Evolutionary conservation across 805 yeast genomes (phyloP), one percentile per base, ranked within the genome.

Genomic region (Hanseniaspora guilliermondii): DNA sequence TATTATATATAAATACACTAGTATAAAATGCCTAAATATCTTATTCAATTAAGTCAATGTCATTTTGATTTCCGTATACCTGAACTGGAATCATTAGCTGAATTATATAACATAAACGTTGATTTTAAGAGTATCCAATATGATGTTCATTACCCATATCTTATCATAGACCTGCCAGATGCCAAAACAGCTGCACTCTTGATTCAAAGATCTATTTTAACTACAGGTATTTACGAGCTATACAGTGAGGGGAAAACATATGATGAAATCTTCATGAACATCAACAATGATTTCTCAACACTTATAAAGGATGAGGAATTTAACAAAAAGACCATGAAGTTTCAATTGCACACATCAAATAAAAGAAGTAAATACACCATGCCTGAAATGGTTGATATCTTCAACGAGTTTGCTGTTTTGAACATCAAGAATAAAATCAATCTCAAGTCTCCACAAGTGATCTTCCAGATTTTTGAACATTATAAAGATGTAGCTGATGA

Each of bases 41-140:
- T 91, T 47, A 71, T 93, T n/a, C 80, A 83, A 63, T 74, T 93
- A 64, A 96, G 96, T 3, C 96, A 89, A 68, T 77, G 82, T 41
- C 88, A 87, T 63, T 80, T 83, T 49, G 75, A 77, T 56, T 91
- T 91, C 68, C 74, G 97, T 48, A 68, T 69, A 37, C 86, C 95
- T 0, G 98, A 91, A 68, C 69, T 93, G 36, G 87, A 84, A 60
- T 83, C 97, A 0, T 68, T 93, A 45, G 97, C 97, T 0, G 80
- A 78, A 35, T 67, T 85, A 52, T 69, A 77, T 58, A 68, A 69
- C 17, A 69, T 93, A 2, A 32, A 42, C n/a, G 27, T 42, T 16
- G 41, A 47, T 1, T 70, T 85, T 7, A 89, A 87, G 64, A 69
- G 87, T 49, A 66, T 78, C 16, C 62, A 64, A 6, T 87, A 87